These are phyloP conservation scores for Davidsoniella eucalypti DNA, from an alignment of 2,329 filamentous ascomycete genomes.

Conservation along the genomic window DNA sequence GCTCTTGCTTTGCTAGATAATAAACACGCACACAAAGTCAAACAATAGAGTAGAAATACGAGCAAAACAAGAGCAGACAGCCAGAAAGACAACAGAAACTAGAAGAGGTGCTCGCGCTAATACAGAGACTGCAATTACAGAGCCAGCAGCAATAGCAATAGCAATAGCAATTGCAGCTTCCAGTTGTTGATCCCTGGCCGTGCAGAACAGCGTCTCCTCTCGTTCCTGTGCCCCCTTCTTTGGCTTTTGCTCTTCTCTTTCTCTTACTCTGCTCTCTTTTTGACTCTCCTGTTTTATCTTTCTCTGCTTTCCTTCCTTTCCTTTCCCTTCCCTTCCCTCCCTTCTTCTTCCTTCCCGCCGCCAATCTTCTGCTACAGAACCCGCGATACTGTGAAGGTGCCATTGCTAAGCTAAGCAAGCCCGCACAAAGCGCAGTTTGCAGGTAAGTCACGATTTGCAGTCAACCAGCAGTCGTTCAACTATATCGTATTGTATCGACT, in stretches of 20 bases:
- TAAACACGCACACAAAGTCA: not conserved
- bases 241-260: not conserved
- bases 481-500: not conserved
- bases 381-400: not conserved
- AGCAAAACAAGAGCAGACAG: not conserved
- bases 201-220: conserved; percentile 1
- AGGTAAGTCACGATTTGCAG: conserved; percentile 1
- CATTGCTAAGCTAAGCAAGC: not conserved
- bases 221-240: conserved; percentile 5
- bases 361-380: not conserved
- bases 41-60: not conserved
- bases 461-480: not conserved
- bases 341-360: conserved; percentile 1
- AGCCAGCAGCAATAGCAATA: too few species aligned
- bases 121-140: too few species aligned
- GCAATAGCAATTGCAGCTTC: too few species aligned
- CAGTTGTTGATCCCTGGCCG: conserved; percentile 2
- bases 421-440: not conserved
- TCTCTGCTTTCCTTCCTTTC: not conserved
- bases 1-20: not conserved
- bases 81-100: not conserved
- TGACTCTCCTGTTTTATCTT: not conserved
- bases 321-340: not conserved
- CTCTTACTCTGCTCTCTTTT: not conserved
- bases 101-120: not conserved